phyloP scores from a whole-genome alignment of 371 early-diverging fungal genomes.

The Dinochytrium kinnereticum region DNA sequence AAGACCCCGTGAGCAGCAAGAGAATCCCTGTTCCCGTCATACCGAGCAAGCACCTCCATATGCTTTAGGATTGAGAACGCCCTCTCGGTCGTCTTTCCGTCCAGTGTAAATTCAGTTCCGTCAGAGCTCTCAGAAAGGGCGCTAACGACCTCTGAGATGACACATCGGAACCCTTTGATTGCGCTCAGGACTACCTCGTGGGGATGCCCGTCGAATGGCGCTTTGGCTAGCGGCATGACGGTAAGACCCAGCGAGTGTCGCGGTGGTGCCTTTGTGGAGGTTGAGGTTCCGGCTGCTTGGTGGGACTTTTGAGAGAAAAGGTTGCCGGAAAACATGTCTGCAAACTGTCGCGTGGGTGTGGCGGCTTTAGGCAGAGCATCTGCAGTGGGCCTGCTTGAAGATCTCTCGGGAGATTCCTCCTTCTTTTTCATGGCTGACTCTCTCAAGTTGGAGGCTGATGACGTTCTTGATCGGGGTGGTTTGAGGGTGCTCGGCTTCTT shows the following conservation, averaged over 20 bases:
- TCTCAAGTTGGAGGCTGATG: background rate
- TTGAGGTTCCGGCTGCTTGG: background rate
- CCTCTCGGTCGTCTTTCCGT: background rate
- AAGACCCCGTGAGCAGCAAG: constrained; percentile 37
- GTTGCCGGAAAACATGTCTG: background rate
- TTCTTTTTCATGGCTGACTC: background rate
- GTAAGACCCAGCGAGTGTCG: background rate
- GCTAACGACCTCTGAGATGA: background rate
- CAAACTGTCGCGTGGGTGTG: constrained; percentile 1
- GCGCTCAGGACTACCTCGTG: constrained; percentile 21
- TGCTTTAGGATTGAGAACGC: constrained; percentile 19
- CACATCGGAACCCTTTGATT: constrained; percentile 2
- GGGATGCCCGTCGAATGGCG: constrained; percentile 18
- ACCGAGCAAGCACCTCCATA: constrained; percentile 42
- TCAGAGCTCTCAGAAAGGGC: background rate
- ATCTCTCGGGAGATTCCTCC: background rate
- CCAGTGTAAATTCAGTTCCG: background rate
- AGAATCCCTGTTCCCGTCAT: constrained; percentile 42
- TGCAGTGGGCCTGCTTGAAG: background rate
- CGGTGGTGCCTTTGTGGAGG: background rate
- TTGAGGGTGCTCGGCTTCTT: background rate
- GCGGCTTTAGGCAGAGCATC: background rate
- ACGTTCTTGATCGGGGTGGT: background rate
- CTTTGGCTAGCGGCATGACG: background rate
- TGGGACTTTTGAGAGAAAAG: background rate